Evolutionary conservation across 1,139 yeast species (phyloP), one percentile per base, ranked within the genome.

Genomic region (Lodderomyces pseudojiufengensis): DNA sequence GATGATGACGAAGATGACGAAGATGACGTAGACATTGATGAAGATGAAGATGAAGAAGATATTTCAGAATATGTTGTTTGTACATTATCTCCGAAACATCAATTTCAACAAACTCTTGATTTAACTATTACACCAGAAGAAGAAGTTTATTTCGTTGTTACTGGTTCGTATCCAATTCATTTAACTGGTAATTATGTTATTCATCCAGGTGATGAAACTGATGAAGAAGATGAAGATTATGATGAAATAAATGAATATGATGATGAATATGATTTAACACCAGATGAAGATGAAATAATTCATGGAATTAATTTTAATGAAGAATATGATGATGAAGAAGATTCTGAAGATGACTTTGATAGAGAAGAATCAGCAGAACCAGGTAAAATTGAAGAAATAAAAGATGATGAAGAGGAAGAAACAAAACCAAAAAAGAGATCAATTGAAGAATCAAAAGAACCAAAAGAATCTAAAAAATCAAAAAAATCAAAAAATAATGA

Each of bases 101-200:
- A 79, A 61, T 90, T 65, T 76, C 99, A 92, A 73, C 97, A 90
- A 73, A 70, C 94, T 44, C 63, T 92, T 44, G 97, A 92, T 57
- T 68, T 92, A 51, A 87, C 95, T 56, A 84, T 94, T 57, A 76
- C 83, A 43, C 95, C 97, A 53, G 94, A 83, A 57, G 98, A 92
- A 69, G 95, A 88, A 57, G 90, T 92, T 44, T 80, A 75, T 71
- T 92, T 92, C 58, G 94, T 87, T 54, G 97, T 86, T 43, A 84
- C 95, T 47, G 98, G 98, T 52, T 88, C 97, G 26, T 88, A 87
- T 70, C 84, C 95, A 50, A 73, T 92, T 49, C 95, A 90, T 63
- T 73, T 92, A 55, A 75, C 87, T 52, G 99, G 99, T 72, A 90
- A 92, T 80, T 87, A 83, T 68, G 83, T 92, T 57, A 94, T 85